Base-by-base conservation (phyloP, 495 filamentous ascomycete species). In the Podospora pseudopauciseta region DNA sequence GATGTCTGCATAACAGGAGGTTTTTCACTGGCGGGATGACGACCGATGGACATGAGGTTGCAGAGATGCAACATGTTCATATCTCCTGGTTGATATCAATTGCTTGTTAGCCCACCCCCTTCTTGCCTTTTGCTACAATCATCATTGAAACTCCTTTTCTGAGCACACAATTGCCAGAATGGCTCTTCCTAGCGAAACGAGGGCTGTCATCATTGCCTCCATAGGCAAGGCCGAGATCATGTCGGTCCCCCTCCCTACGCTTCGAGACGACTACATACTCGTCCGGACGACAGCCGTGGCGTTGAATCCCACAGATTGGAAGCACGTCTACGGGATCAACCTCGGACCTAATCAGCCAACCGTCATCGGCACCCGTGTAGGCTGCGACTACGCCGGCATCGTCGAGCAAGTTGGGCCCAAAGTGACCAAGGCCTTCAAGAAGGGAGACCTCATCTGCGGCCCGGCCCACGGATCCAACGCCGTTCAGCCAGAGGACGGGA, bases 221-320 rank as follows among this genome's bases (percentile, higher is more conserved):
- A 44, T 59, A 0, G 71, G 70, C 62, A 39, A 57, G 61, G 70
- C 73, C 30, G 73, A 69, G 27, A 60, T 77, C 66, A 44, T 65
- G 67, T 67, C 66, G 3, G 71, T 70, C n/a, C 65, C 81, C 15
- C 66, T 81, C 30, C 83, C 84, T 3, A 63, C 64, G 27, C 76
- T 86, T 13, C 78, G 78, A 0, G 80, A 82, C 63, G 80, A 84
- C 66, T 85, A 85, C 65, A 72, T 88, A 63, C 80, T 87, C 16
- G 79, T 88, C 57, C 84, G 82, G 60, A 81, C 75, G 55, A 77
- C 76, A 20, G 76, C 79, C 27, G 82, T 89, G n/a, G 86, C 81
- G 4, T 70, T 88, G 49, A 89, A 89, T 70, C 86, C 86, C 7
- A 86, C 82, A 0, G 87, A 87, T 78, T 88, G 85, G 84, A 89